Conservation (phyloP, 140 eudicot genomes). For the Stevia rebaudiana region DNA sequence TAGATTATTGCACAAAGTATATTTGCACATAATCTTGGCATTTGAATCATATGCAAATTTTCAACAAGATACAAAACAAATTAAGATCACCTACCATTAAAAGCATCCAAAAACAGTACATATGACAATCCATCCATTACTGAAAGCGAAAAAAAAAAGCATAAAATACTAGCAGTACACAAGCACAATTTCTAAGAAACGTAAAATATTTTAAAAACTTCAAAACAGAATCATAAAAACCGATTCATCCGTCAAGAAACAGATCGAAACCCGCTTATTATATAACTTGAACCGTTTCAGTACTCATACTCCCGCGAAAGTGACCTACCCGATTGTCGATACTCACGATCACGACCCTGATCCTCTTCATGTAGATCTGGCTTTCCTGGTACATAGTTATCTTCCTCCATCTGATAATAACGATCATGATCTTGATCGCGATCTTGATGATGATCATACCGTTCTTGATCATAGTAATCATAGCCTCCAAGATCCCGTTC, state of each 20-base stretch:
- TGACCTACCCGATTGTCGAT: slow-evolving; percentile 49
- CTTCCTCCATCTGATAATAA: slow-evolving; percentile 72
- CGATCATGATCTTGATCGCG: slow-evolving; percentile 44
- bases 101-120: neutral
- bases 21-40: too few species aligned
- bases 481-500: slow-evolving; percentile 42
- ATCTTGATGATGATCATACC: slow-evolving; percentile 49
- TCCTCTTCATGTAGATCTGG: slow-evolving; percentile 48
- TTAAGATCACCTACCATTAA: too few species aligned
- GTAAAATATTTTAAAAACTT: neutral
- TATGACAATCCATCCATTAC: neutral
- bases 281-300: slow-evolving; percentile 1
- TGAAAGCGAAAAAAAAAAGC: neutral
- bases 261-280: neutral
- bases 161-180: neutral
- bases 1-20: too few species aligned
- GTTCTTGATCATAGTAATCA: slow-evolving; percentile 40
- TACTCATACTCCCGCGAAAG: slow-evolving; percentile 49
- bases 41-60: too few species aligned
- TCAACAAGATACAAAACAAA: too few species aligned
- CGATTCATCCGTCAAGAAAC: neutral
- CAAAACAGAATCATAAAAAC: neutral
- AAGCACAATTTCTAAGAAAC: neutral
- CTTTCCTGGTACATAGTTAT: slow-evolving; percentile 42
- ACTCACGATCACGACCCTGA: slow-evolving; percentile 43